These are phyloP conservation scores for Penicillium samsonianum DNA, from an alignment of 495 filamentous ascomycete genomes.

Conservation along the genomic window DNA sequence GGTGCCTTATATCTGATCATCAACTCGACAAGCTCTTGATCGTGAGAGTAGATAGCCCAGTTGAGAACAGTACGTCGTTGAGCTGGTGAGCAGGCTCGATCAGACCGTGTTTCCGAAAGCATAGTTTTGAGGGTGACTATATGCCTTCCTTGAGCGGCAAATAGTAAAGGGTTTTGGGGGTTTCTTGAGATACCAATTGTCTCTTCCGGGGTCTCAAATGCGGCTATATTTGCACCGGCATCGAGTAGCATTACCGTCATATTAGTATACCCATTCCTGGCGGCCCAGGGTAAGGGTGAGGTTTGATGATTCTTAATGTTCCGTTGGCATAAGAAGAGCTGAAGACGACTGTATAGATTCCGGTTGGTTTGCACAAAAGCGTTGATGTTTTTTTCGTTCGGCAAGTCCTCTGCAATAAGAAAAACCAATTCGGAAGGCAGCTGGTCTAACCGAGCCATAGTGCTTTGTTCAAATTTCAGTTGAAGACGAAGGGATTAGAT, in stretches of 20 bases:
- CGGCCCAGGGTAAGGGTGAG: neutral
- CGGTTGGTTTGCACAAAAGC: neutral
- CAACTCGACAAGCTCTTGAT: slow-evolving; percentile 1
- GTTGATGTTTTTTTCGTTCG: neutral
- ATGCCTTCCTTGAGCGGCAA: neutral
- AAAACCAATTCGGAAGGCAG: neutral
- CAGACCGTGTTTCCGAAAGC: neutral
- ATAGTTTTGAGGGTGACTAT: neutral
- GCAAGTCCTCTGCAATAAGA: neutral
- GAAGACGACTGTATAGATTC: neutral
- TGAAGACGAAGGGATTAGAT: neutral
- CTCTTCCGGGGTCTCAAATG: neutral
- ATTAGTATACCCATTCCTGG: neutral
- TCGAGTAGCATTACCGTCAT: neutral
- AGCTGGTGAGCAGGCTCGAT: neutral
- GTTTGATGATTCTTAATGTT: neutral
- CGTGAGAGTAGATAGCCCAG: neutral
- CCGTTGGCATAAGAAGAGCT: neutral
- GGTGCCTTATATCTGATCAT: neutral
- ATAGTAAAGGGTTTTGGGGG: neutral
- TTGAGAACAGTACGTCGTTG: neutral
- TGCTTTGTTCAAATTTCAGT: neutral
- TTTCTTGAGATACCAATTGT: neutral
- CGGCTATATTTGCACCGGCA: neutral
- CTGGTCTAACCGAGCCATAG: neutral